Evolutionary conservation across 495 filamentous ascomycete genomes (phyloP), one percentile per base, ranked within the genome.

Genomic region (Hypoxylon intermedium): DNA sequence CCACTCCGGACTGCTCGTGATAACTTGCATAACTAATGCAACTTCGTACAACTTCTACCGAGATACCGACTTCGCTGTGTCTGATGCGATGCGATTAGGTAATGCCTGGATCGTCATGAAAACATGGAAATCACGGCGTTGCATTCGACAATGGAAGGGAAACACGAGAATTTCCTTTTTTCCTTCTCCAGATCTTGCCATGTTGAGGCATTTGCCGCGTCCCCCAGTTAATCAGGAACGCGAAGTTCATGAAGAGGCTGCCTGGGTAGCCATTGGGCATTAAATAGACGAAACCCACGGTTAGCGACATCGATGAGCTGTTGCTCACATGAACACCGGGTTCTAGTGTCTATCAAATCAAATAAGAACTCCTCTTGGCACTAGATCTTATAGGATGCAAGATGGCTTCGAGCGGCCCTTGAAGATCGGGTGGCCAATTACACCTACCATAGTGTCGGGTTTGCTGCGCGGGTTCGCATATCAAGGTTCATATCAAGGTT

Each of bases 151-250:
- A 58, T 58, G 37, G 20, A 6, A 11, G 21, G 28, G 13, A 44
- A n/a, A 52, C n/a, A 37, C 30, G 15, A 52, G 43, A 2, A 44
- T 28, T 21, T 34, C 9, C 20, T 21, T 23, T 38, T 28, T 21
- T 34, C 9, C 20, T 21, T 23, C 31, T 31, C 28, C 20, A 44
- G 34, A 26, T 19, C 36, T n/a, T 44, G 36, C 44, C 48, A 50
- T 44, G 46, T 21, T 51, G 36, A 33, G 53, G 20, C 28, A 49
- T 53, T 30, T 16, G 7, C 26, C 6, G 1, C 23, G 3, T 45
- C 49, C 54, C n/a, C 60, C 60, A 59, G 58, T 38, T 50, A 54
- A 51, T 23, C 38, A 65, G 49, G 61, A 65, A 59, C 61, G 50
- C 24, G 7, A 37, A 9, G 37, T 18, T 50, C 24, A 54, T 9